Evolutionary conservation across 495 filamentous ascomycete species (phyloP), one percentile per base, ranked within the genome.

Genomic region (Letharia lupina): DNA sequence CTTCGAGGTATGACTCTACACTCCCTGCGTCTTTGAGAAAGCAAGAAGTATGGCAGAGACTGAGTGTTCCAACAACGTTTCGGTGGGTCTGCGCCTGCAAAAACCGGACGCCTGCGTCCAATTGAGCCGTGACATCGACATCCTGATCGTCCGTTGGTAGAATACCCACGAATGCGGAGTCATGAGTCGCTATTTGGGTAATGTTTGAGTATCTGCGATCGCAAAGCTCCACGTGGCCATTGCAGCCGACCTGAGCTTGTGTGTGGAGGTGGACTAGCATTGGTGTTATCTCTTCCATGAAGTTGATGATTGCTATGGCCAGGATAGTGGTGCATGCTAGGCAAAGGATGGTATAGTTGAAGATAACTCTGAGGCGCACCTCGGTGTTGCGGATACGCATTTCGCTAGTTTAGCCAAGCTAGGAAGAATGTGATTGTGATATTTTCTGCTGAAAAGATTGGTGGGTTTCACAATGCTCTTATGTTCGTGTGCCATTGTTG

Each of bases 171-270:
- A 90, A 91, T 62, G 87, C 72, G 39, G 81, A 82, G 73, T 90
- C 83, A 73, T 91, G 89, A 33, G 87, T 82, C 31, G 87, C 89
- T 70, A 90, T 79, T 68, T 87, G 82, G 1, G 87, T 87, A 66
- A 91, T 77, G 62, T 86, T 84, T 73, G 80, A 83, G 77, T 89
- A 90, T 6, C 78, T 74, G n/a, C 83, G 82, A 57, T 73, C 71
- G 76, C 88, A 90, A 64, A 87, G 82, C 56, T 79, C 73, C 4
- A 84, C 75, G 42, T 81, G 85, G 76, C 88, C 89, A 71, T 91
- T 91, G 79, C 88, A 91, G 50, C 81, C 78, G 20, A 71, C 7
- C 23, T 65, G 35, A 7, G 50, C 23, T 41, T 65, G 63, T 3
- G 42, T 41, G 23, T n/a, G 23, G 28, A 58, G 50, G n/a, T 65